phyloP scores from a whole-genome alignment of 2,329 filamentous ascomycete genomes.

The Corinectria fuckeliana region DNA sequence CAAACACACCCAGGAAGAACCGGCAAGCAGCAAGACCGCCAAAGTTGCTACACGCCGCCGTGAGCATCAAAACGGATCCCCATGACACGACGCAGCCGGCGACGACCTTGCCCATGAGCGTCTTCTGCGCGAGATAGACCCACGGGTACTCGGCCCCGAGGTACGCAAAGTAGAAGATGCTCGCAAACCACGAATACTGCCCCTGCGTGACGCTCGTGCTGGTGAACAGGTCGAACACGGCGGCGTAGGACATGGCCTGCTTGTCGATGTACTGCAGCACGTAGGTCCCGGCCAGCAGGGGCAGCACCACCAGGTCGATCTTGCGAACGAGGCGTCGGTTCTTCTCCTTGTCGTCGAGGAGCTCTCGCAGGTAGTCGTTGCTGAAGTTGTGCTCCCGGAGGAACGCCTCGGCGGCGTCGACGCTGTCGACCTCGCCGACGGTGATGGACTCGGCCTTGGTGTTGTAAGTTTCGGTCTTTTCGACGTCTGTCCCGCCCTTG shows the following conservation, averaged over 20 bases:
- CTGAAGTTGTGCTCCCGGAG: constrained; percentile 31
- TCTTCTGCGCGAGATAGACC: constrained; percentile 44
- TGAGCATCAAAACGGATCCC: constrained; percentile 50
- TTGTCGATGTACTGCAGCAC: constrained; percentile 62
- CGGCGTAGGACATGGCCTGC: constrained; percentile 57
- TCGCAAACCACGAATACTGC: constrained; percentile 59
- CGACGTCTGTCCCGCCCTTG: constrained; percentile 2
- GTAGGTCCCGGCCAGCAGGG: constrained; percentile 55
- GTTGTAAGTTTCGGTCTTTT: constrained; percentile 17
- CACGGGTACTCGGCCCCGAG: constrained; percentile 50
- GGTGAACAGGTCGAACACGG: constrained; percentile 59
- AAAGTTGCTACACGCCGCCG: constrained; percentile 50
- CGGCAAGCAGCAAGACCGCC: constrained; percentile 50
- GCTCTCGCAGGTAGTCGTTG: constrained; percentile 28
- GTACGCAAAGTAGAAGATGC: constrained; percentile 61
- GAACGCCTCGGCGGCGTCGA: constrained; percentile 27
- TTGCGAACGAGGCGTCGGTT: constrained; percentile 41
- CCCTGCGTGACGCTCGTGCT: constrained; percentile 51
- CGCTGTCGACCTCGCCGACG: constrained; percentile 22
- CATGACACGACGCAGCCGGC: constrained; percentile 41
- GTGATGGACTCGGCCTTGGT: constrained; percentile 25
- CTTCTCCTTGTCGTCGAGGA: constrained; percentile 19
- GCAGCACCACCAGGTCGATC: constrained; percentile 56
- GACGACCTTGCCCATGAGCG: constrained; percentile 45
- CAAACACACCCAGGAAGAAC: constrained; percentile 54